Evolutionary conservation across 768 basidiomycete species (phyloP).

Genomic region (Piloderma croceum): DNA sequence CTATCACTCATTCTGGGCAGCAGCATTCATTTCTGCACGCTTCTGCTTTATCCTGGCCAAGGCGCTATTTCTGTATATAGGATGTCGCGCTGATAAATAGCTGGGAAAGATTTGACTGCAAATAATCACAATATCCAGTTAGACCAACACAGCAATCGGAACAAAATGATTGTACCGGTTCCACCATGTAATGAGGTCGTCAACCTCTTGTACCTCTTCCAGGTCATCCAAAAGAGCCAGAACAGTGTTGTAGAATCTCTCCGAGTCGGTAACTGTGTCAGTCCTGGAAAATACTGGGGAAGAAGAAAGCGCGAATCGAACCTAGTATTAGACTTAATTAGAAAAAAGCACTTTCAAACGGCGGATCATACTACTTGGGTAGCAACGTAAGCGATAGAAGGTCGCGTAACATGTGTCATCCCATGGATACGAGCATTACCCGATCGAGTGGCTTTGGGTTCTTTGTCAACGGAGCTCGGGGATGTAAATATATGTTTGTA

Average conservation of each 20-base stretch:
- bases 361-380: slow-evolving; percentile 4
- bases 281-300: slow-evolving; percentile 15
- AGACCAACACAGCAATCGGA: too few species aligned
- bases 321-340: slow-evolving; percentile 6
- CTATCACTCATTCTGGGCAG: too few species aligned
- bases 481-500: too few species aligned
- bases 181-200: slow-evolving; percentile 14
- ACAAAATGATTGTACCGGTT: slow-evolving; percentile 12
- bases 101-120: slow-evolving; percentile 9
- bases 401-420: slow-evolving; percentile 14
- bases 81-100: neutral
- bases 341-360: too few species aligned
- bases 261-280: slow-evolving; percentile 17
- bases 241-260: slow-evolving; percentile 14
- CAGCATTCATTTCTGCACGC: too few species aligned
- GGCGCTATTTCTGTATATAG: slow-evolving; percentile 7
- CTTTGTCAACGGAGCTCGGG: too few species aligned
- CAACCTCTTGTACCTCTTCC: slow-evolving; percentile 14
- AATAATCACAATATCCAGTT: too few species aligned
- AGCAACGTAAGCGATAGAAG: slow-evolving; percentile 14
- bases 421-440: too few species aligned
- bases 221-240: slow-evolving; percentile 14
- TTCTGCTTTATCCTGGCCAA: too few species aligned
- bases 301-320: slow-evolving; percentile 15
- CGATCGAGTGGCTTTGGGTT: too few species aligned